Base-by-base conservation (phyloP, 305 asterid genomes). In the Rubia peregrina region DNA sequence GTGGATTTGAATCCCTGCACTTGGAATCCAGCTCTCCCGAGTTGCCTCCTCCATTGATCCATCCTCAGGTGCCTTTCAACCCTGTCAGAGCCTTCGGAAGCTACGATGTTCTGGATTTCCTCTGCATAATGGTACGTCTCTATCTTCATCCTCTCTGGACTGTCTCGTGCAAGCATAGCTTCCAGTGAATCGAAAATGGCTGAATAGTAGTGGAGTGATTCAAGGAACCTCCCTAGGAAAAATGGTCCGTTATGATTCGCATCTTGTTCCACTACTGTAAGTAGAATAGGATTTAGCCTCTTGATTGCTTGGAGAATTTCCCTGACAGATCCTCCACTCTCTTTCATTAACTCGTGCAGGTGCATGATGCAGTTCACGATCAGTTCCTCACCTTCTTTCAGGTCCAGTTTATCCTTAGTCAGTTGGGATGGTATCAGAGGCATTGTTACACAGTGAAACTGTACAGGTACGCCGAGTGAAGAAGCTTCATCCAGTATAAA, bases 171-270 rank as follows among this genome's bases (percentile, higher is more conserved):
- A 53, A 82, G 75, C 12, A 79, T 80, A 0, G 82, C 88, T 14
- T 88, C 90, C 7, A 88, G 79, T 0, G 91, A 88, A 75, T 88
- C 88, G 56, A 88, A 88, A 36, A 88, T 65, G 36, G 91, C 95
- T 0, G 91, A 85, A 42, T 86, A 88, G 65, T 85, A 88, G 56
- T 86, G 91, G 41, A 86, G 87, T 3, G 91, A 83, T 67, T 86
- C 91, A 36, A 88, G 67, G 70, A 88, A 88, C 68, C 95, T 79
- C 16, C 88, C 88, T 3, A 88, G 83, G 70, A 86, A 88, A 72
- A 84, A 88, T 0, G 91, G 91, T 6, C 89, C 95, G 22, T 88
- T 86, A 70, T 88, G 95, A 76, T 83, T 86, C 2, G 88, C 90
- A 57, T 88, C 95, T 77, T 88, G 91, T 74, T 89, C 92, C 62